Percentiles rank a stretch among this genome's conserved stretches.
phyloP scores from a whole-genome alignment of 768 basidiomycete species.

The Calocybe indica region DNA sequence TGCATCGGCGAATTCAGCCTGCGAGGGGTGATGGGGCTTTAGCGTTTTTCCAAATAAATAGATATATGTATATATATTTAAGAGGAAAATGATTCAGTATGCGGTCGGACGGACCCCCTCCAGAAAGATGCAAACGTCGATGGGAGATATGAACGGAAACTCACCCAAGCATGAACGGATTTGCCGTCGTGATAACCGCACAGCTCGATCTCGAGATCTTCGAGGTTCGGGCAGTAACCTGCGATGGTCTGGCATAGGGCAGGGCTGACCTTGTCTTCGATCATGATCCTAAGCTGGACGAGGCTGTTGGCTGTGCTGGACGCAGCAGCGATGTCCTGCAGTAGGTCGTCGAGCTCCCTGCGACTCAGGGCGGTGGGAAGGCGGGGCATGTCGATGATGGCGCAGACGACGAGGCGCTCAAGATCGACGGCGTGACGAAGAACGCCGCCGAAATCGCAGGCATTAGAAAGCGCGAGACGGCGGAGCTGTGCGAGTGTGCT shows the following conservation, averaged over 20 bases:
- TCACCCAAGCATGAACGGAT: constrained; percentile 32
- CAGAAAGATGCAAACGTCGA: background rate
- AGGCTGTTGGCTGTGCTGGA: constrained; percentile 11
- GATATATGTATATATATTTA: background rate
- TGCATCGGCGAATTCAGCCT: constrained; percentile 28
- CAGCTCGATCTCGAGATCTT: constrained; percentile 33
- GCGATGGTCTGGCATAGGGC: constrained; percentile 25
- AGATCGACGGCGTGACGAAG: constrained; percentile 23
- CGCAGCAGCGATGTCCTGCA: constrained; percentile 21
- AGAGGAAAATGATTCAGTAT: background rate
- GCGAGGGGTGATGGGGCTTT: background rate
- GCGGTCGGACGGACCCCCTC: background rate
- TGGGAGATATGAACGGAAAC: constrained; percentile 6
- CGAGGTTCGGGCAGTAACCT: constrained; percentile 26
- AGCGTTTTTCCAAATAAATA: constrained; percentile 2
- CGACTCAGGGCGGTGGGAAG: constrained; percentile 29
- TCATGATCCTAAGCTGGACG: constrained; percentile 29
- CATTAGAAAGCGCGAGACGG: constrained; percentile 31
- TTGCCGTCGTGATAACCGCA: constrained; percentile 37
- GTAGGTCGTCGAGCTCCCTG: constrained; percentile 23
- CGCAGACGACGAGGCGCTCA: constrained; percentile 27
- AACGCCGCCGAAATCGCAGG: constrained; percentile 23
- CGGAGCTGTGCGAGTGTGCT: constrained; percentile 20
- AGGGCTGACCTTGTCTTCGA: constrained; percentile 32
- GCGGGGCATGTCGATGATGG: constrained; percentile 29